These are phyloP conservation scores for Paxillus involutus DNA, from an alignment of 768 basidiomycete genomes.

Conservation along the genomic window DNA sequence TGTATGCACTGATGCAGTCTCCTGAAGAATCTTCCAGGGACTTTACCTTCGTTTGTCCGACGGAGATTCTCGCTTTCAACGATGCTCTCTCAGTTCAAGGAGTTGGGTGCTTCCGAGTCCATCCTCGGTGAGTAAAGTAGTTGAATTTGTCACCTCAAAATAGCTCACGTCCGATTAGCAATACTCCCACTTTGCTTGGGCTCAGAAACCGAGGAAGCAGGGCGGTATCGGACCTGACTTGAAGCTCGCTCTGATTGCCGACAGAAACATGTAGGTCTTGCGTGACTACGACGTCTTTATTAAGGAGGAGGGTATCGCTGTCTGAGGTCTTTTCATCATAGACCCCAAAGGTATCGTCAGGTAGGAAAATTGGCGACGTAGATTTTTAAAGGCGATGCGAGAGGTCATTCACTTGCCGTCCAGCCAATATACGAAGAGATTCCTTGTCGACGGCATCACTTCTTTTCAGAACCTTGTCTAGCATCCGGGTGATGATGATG, in stretches of 20 bases:
- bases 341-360: constrained; percentile 80
- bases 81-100: constrained; percentile 79
- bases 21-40: constrained; percentile 46
- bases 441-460: constrained; percentile 96
- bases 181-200: constrained; percentile 87
- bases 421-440: constrained; percentile 89
- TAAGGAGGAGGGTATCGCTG: constrained; percentile 84
- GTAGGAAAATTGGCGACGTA: constrained; percentile 31
- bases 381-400: neutral
- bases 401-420: constrained; percentile 69
- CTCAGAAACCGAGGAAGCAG: constrained; percentile 74
- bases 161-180: constrained; percentile 64
- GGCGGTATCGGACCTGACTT: constrained; percentile 91
- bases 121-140: constrained; percentile 59
- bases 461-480: constrained; percentile 88
- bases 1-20: neutral
- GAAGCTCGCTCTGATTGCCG: constrained; percentile 79
- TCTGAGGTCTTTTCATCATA: constrained; percentile 85
- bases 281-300: constrained; percentile 87
- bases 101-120: constrained; percentile 68
- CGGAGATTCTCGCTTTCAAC: constrained; percentile 95
- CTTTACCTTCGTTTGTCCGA: constrained; percentile 92
- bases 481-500: constrained; percentile 89
- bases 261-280: constrained; percentile 75
- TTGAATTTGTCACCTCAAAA: neutral